Evolutionary conservation across 2,329 filamentous ascomycete species (phyloP), one percentile per base, ranked within the genome.

Genomic region (Rhynchosporium graminicola): DNA sequence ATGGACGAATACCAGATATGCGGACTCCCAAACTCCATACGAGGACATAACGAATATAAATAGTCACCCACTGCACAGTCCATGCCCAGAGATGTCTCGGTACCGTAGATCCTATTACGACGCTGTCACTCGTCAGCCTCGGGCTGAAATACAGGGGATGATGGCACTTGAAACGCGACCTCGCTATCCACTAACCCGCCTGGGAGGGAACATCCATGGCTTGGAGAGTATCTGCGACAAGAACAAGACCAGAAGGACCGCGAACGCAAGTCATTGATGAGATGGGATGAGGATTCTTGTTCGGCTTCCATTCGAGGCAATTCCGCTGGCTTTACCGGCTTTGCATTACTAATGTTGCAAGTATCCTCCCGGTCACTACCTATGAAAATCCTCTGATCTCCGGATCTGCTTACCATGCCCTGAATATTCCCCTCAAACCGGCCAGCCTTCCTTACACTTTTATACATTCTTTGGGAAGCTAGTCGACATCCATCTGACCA

Each of bases 151-250:
- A 36, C 46, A 52, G 57, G 57, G 48, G 28, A 29, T 60, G 47
- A 31, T 20, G 47, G 57, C 47, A 54, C 57, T 52, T 60, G 57
- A 60, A 60, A 60, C 57, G 52, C 57, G 57, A 31, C 50, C 57
- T 46, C 48, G 47, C 47, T 60, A 51, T 4, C 29, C 57, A 36
- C 47, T 42, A 33, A 50, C 56, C 54, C 20, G 40, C 54, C 42
- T 57, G 40, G 42, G 54, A 46, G 42, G 40, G 45, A 50, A 47
- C 20, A 36, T 58, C 56, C 46, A 42, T 12, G 20, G 9, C 38
- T 3, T 10, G 10, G 15, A 28, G 33, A 43, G 28, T 10, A 57
- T 54, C 36, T 54, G 20, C 20, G 36, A 54, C 51, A 36, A 54
- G 51, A 29, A 33, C 13, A 31, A 52, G 31, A n/a, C 28, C 33